Evolutionary conservation across 805 yeast genomes (phyloP).

Genomic region (Metschnikowia anglica): DNA sequence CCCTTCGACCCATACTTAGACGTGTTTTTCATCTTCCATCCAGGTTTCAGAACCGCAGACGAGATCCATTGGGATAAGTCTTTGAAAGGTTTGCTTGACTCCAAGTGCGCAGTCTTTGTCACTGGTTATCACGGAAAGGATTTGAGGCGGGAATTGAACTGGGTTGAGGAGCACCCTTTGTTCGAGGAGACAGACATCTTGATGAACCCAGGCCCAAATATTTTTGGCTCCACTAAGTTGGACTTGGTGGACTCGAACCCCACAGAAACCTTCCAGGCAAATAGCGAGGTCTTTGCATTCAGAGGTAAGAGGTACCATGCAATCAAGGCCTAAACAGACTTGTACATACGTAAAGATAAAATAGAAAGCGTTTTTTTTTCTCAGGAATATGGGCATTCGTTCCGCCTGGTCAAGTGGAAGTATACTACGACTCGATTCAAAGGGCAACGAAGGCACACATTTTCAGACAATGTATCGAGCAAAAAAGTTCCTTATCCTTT

Average conservation of each 20-base stretch:
- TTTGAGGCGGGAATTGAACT: slow-evolving; percentile 62
- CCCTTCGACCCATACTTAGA: slow-evolving; percentile 98
- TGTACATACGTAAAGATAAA: slow-evolving; percentile 11
- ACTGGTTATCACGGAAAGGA: slow-evolving; percentile 87
- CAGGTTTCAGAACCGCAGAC: slow-evolving; percentile 86
- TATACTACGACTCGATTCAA: no score
- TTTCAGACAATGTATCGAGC: no score
- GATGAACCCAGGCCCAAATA: slow-evolving; percentile 69
- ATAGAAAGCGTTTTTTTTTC: slow-evolving; percentile 3
- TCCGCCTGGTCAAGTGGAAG: not conserved
- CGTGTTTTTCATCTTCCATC: slow-evolving; percentile 90
- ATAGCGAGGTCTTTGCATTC: slow-evolving; percentile 84
- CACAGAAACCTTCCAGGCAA: slow-evolving; percentile 89
- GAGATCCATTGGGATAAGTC: slow-evolving; percentile 81
- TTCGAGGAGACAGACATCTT: slow-evolving; percentile 75
- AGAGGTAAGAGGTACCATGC: slow-evolving; percentile 98
- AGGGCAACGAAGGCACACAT: no score
- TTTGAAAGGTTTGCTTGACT: slow-evolving; percentile 81
- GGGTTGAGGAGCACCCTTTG: slow-evolving; percentile 63
- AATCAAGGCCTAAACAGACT: slow-evolving; percentile 28
- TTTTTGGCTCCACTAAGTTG: slow-evolving; percentile 87
- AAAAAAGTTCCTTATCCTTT: no score
- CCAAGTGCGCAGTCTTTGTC: slow-evolving; percentile 88
- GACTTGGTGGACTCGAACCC: slow-evolving; percentile 91
- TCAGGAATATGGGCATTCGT: not conserved